phyloP scores from a whole-genome alignment of 208 protist genomes.

The Trypanosoma mega region DNA sequence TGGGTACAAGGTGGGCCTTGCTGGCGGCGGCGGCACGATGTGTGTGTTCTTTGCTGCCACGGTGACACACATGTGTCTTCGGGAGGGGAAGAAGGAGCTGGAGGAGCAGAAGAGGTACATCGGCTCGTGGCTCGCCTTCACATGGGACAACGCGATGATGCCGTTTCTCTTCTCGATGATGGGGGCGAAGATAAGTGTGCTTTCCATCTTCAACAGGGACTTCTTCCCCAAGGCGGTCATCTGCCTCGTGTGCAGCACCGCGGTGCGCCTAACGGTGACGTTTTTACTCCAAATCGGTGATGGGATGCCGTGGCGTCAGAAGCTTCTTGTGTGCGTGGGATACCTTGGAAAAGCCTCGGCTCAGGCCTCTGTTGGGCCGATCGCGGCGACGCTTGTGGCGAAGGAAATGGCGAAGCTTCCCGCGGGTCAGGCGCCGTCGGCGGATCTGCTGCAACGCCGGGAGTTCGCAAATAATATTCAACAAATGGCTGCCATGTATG shows the following conservation, averaged over 20 bases:
- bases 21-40: constrained; percentile 69
- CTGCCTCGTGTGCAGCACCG: constrained; percentile 57
- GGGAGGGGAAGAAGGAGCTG: constrained; percentile 40
- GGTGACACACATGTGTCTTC: constrained; percentile 69
- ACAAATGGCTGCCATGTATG: constrained; percentile 72
- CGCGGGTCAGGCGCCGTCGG: constrained; percentile 12
- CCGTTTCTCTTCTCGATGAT: constrained; percentile 69
- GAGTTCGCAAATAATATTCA: constrained; percentile 68
- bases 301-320: constrained; percentile 48
- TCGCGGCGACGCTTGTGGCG: constrained; percentile 56
- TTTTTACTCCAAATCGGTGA: constrained; percentile 55
- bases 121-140: constrained; percentile 53
- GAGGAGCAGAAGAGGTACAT: constrained; percentile 71
- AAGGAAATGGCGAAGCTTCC: constrained; percentile 38
- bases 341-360: constrained; percentile 75
- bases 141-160: constrained; percentile 80
- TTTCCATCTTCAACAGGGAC: constrained; percentile 53
- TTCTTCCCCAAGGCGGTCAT: constrained; percentile 76
- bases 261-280: constrained; percentile 46
- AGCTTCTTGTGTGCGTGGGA: constrained; percentile 66
- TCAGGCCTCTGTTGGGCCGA: constrained; percentile 70
- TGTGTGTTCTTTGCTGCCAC: constrained; percentile 72
- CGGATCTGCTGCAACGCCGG: constrained; percentile 26
- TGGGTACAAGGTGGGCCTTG: constrained; percentile 56
- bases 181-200: constrained; percentile 65